Evolutionary conservation across 306 rosid species (phyloP).

Genomic region (Citrullus amarus): DNA sequence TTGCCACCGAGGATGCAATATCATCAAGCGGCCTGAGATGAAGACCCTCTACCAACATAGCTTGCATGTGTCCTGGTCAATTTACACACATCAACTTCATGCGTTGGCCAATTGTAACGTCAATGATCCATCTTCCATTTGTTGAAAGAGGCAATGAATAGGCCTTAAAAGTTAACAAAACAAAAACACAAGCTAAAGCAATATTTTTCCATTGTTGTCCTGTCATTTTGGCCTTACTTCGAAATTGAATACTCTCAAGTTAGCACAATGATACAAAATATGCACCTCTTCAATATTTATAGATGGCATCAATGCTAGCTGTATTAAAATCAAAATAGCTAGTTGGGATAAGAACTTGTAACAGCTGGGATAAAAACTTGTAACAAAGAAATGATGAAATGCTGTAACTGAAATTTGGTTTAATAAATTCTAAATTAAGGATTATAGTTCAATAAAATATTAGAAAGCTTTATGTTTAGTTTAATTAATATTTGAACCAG

Average conservation of each 20-base stretch:
- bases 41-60: slow-evolving; percentile 27
- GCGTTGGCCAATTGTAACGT: slow-evolving; percentile 17
- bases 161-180: not conserved
- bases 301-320: not conserved
- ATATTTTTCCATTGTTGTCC: not conserved
- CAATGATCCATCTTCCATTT: slow-evolving; percentile 26
- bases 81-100: slow-evolving; percentile 23
- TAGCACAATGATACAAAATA: not conserved
- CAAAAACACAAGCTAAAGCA: not conserved
- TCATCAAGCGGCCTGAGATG: slow-evolving; percentile 18
- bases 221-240: not conserved
- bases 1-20: not conserved
- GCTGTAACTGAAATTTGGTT: no score
- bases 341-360: not conserved
- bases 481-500: no score
- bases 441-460: no score
- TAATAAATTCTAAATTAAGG: no score
- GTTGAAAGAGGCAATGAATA: slow-evolving; percentile 32
- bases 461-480: no score
- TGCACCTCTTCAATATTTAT: not conserved
- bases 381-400: no score
- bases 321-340: not conserved
- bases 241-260: not conserved
- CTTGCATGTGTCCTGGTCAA: slow-evolving; percentile 22
- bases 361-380: not conserved